Percentiles rank a stretch among this genome's conserved stretches.
Evolutionary conservation across 352 stramenopile genomes (phyloP).

Genomic region (Phytopythium ostracodes): DNA sequence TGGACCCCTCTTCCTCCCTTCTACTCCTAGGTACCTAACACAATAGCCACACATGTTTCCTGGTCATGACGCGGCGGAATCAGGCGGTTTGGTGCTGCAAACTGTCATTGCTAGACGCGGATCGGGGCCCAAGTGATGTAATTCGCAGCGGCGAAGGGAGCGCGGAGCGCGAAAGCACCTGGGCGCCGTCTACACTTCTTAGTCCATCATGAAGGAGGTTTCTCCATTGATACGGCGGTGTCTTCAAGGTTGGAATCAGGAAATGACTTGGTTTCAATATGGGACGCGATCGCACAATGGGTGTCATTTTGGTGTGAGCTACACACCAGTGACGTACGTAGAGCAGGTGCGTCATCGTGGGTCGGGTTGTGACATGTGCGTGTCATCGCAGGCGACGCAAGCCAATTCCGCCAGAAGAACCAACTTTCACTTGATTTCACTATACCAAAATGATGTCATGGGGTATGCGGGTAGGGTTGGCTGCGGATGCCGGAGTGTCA

Average conservation of each 20-base stretch:
- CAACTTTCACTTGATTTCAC: neutral
- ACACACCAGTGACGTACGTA: neutral
- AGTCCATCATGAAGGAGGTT: no score
- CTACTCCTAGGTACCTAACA: no score
- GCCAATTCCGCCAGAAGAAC: neutral
- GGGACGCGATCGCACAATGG: neutral
- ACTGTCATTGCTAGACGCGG: neutral
- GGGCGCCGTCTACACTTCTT: no score
- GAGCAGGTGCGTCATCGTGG: constrained; percentile 7
- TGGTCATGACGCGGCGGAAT: neutral
- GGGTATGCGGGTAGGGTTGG: neutral
- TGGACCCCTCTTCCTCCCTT: neutral
- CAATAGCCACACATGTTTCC: neutral
- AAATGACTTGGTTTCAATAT: neutral
- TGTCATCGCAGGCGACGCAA: constrained; percentile 12
- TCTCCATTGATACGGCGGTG: no score
- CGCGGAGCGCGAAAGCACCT: neutral
- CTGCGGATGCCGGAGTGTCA: constrained; percentile 2
- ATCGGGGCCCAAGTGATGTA: neutral
- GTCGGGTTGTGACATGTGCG: constrained; percentile 10
- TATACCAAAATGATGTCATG: constrained; percentile 3
- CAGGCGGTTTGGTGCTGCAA: neutral
- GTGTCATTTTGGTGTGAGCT: neutral
- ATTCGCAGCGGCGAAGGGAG: neutral
- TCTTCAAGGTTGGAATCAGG: neutral